Conservation (phyloP, 2,329 filamentous ascomycete genomes). For the Apiospora sp. region DNA sequence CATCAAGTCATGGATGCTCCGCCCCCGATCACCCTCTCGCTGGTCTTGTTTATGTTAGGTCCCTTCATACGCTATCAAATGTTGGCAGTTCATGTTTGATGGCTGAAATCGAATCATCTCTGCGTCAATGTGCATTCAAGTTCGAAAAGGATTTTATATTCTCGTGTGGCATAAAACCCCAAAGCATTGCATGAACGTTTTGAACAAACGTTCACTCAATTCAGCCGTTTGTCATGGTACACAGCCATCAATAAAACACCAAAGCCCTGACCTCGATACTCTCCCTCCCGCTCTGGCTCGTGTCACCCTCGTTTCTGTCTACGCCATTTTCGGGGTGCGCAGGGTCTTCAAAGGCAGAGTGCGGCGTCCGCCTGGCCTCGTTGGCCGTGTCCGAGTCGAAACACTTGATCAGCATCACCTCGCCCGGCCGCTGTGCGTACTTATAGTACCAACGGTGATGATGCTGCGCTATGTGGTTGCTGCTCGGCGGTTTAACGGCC, state of each 20-base stretch:
- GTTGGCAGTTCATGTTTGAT: too few relatives aligned
- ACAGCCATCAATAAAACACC: slow-evolving; percentile 51
- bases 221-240: background rate
- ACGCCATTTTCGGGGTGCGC: slow-evolving; percentile 42
- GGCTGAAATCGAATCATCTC: too few relatives aligned
- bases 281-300: slow-evolving; percentile 43
- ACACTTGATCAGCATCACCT: slow-evolving; percentile 66
- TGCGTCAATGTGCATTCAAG: too few relatives aligned
- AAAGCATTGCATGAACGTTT: background rate
- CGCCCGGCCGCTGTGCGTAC: slow-evolving; percentile 55
- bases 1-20: background rate
- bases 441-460: slow-evolving; percentile 61
- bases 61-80: too few relatives aligned
- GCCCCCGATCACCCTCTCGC: too few relatives aligned
- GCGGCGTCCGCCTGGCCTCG: slow-evolving; percentile 55
- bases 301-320: slow-evolving; percentile 48
- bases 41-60: too few relatives aligned
- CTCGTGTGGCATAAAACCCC: background rate
- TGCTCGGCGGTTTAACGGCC: slow-evolving; percentile 37
- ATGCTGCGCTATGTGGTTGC: slow-evolving; percentile 8
- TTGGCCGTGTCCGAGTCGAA: slow-evolving; percentile 62
- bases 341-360: slow-evolving; percentile 59
- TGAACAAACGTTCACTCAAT: background rate
- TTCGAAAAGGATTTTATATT: too few relatives aligned
- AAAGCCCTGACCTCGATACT: slow-evolving; percentile 63